Evolutionary conservation across 1,284 basidiomycete species (phyloP), one percentile per base, ranked within the genome.

Genomic region (Trichosporon inkin): DNA sequence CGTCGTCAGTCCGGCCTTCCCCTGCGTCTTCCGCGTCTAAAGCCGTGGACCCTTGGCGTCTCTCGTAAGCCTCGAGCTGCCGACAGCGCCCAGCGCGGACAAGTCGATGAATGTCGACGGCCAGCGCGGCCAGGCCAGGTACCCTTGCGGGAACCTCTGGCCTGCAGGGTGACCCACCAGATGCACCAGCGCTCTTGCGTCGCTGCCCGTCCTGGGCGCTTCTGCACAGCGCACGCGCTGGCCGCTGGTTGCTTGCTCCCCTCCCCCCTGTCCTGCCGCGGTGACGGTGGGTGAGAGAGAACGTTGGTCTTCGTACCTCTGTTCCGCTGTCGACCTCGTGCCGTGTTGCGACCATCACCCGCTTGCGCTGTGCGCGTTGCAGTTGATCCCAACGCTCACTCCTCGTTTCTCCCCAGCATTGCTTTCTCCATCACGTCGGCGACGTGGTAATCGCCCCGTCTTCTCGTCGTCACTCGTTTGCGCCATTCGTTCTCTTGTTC

Each of bases 391-490:
- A 49, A 49, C 22, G n/a, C 28, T 24, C 11, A n/a, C 7, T 17
- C 13, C 17, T 40, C n/a, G 38, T 32, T 24, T 49, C 44, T 49
- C 44, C n/a, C 44, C 44, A 49, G n/a, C 44, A 32, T 49, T 49
- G 22, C 22, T 24, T n/a, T 49, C 44, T 24, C n/a, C 22, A n/a
- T 32, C 44, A 28, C 44, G 44, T 32, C 44, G 44, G 44, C 44
- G 44, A 49, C 44, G 44, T 49, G 44, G 28, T 49, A 32, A n/a
- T 32, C 22, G 24, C 44, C 22, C 28, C 44, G n/a, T n/a, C 16
- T 49, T 22, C 44, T 49, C 44, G 44, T 16, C 44, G 44, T 49
- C 44, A 49, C 44, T 49, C 44, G 22, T 49, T 49, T 49, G 28
- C 24, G n/a, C 14, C 44, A n/a, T 47, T 49, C 44, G 5, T 28